A percentile compares a stretch with the other conserved stretches of the same genome.
phyloP scores from a whole-genome alignment of 352 stramenopile species.

The Aphanomyces stellatus region DNA sequence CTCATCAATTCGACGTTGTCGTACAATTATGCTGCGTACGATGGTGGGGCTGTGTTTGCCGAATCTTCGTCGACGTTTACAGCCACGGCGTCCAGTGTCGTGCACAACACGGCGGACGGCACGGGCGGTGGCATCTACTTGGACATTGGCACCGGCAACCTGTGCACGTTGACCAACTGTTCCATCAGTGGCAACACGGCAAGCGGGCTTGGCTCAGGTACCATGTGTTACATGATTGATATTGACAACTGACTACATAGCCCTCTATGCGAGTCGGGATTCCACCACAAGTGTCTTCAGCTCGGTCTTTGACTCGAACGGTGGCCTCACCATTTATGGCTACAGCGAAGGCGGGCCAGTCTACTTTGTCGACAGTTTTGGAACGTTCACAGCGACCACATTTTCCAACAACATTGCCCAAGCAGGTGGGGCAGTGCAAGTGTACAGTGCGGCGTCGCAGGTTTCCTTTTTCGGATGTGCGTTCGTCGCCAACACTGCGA shows the following conservation, averaged over 20 bases:
- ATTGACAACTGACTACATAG: conserved; percentile 32
- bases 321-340: not conserved
- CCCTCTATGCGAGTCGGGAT: conserved; percentile 26
- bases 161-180: conserved; percentile 39
- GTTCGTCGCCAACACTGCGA: conserved; percentile 36
- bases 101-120: conserved; percentile 45
- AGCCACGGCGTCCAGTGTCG: conserved; percentile 26
- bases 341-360: conserved; percentile 32
- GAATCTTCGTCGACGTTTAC: conserved; percentile 23
- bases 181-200: conserved; percentile 48
- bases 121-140: conserved; percentile 51
- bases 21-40: conserved; percentile 32
- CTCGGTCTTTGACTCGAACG: conserved; percentile 31
- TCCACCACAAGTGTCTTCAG: conserved; percentile 22
- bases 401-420: conserved; percentile 33
- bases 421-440: too few relatives aligned
- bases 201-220: conserved; percentile 27
- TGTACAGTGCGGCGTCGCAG: conserved; percentile 37
- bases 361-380: conserved; percentile 35
- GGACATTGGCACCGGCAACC: conserved; percentile 35
- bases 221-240: conserved; percentile 41
- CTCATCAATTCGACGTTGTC: conserved; percentile 32
- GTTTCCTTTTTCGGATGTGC: conserved; percentile 22
- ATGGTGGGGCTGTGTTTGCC: conserved; percentile 39
- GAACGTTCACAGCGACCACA: conserved; percentile 23